Base-by-base conservation (phyloP, 2,329 filamentous ascomycete genomes). In the Penicillium concentricum region DNA sequence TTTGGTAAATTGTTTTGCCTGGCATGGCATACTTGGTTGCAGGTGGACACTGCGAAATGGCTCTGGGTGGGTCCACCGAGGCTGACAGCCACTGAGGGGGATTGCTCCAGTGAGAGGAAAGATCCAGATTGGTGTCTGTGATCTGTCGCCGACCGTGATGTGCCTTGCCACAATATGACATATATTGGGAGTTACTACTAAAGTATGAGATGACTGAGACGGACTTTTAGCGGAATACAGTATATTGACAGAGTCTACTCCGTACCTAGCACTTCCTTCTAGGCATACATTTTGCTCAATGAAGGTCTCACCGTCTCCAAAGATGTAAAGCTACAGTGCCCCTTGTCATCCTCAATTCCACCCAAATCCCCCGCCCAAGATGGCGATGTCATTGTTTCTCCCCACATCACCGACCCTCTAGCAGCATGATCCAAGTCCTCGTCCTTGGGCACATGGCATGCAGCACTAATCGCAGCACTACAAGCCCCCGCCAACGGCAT, bases 391-490 rank as follows among this genome's bases (percentile, higher is more conserved):
- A 18, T 10, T 16, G 45, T 53, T 20, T 61, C 66, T 3, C 70
- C 71, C 71, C 69, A 74, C 56, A 61, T 61, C 0, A 74, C 59
- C 2, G 63, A 65, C 16, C 56, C 61, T 42, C 57, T 12, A 12
- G 67, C 34, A 28, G 58, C 58, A 6, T 60, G 61, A 13, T 62
- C 44, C 2, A 24, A n/a, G 24, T 54, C 62, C 5, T 67, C 64
- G 37, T 62, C 64, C 2, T 20, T 35, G 0, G 53, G 46, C 3
- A 60, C 56, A 58, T 72, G 71, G 16, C 69, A 74, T 0, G 71
- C 71, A 2, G 72, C 72, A 49, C 70, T 71, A 20, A 74, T 75
- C 0, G 66, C 71, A 16, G 65, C 68, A 28, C 68, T 72, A 49
- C 64, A 70, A 41, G 61, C 62, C 1, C 58, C 52, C 5, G 66